Conservation (phyloP, 2,329 filamentous ascomycete species). For the Fusarium pseudoanthophilum region DNA sequence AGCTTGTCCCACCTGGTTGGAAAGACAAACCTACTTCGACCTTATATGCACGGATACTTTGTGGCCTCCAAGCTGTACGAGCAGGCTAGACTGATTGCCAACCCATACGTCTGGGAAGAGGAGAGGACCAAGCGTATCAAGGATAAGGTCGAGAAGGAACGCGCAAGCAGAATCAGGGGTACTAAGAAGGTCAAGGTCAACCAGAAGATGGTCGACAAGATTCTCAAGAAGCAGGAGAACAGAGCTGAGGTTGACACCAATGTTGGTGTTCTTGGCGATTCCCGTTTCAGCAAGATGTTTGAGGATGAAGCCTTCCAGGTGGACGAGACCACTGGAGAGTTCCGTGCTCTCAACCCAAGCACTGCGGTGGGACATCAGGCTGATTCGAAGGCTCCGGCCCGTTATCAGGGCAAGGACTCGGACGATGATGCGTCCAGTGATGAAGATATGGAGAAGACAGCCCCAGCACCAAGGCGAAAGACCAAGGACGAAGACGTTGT, state of each 20-base stretch:
- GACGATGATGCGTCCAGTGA: conserved; percentile 59
- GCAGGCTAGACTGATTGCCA: conserved; percentile 90
- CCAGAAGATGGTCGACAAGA: conserved; percentile 79
- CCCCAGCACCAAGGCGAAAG: conserved; percentile 35
- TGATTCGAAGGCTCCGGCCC: conserved; percentile 50
- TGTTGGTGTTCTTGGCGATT: conserved; percentile 79
- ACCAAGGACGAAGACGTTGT: conserved; percentile 56
- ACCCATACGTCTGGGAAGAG: conserved; percentile 94
- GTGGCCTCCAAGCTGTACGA: conserved; percentile 96
- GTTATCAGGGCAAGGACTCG: conserved; percentile 54
- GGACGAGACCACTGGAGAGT: conserved; percentile 89
- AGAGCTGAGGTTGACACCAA: conserved; percentile 66
- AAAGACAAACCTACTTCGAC: conserved; percentile 86
- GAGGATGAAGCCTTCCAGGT: conserved; percentile 93
- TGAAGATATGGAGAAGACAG: conserved; percentile 50
- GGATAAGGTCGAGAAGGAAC: conserved; percentile 95
- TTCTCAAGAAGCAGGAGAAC: conserved; percentile 72
- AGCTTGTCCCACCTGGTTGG: conserved; percentile 91
- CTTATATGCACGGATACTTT: conserved; percentile 99
- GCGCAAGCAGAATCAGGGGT: conserved; percentile 92
- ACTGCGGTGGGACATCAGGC: conserved; percentile 62
- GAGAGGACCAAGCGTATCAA: conserved; percentile 90
- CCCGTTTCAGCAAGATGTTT: conserved; percentile 89
- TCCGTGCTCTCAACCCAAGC: conserved; percentile 88
- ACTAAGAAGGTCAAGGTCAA: conserved; percentile 99